Conservation (phyloP, 139 green algal genomes). For the Monoraphidium neglectum region DNA sequence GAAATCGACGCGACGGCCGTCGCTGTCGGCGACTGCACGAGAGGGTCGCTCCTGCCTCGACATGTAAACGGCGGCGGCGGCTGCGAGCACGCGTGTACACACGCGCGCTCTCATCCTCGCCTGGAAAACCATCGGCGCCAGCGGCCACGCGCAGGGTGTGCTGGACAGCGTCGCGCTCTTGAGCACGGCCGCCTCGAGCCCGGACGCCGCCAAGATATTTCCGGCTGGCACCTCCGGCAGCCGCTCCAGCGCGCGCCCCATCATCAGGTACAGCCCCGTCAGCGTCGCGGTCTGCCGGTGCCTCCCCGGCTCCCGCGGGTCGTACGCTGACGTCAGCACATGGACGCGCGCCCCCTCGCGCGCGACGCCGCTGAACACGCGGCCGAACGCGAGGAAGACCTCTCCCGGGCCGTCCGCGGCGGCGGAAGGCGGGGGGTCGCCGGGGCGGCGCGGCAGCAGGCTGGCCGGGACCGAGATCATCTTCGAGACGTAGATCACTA, state of each 20-base stretch:
- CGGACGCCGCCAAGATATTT: conserved; percentile 87
- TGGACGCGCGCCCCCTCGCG: conserved; percentile 65
- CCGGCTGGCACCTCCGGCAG: conserved; percentile 81
- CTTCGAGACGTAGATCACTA: conserved; percentile 93
- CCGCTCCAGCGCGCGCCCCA: conserved; percentile 74
- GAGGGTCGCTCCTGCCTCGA: no score
- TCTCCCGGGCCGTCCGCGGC: conserved; percentile 29
- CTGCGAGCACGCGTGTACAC: no score
- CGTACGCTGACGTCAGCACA: conserved; percentile 81
- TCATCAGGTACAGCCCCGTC: conserved; percentile 93
- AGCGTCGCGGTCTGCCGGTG: conserved; percentile 52
- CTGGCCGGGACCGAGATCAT: conserved; percentile 85
- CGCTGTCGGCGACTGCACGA: no score
- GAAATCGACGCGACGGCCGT: no score
- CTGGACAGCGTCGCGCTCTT: conserved; percentile 92
- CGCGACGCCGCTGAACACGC: conserved; percentile 82
- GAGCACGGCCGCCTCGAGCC: conserved; percentile 82
- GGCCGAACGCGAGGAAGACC: conserved; percentile 91
- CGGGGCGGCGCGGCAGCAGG: conserved; percentile 51
- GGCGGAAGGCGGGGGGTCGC: neutral
- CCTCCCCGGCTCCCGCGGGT: conserved; percentile 38
- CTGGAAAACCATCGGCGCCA: conserved; percentile 94
- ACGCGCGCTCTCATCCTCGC: conserved; percentile 26
- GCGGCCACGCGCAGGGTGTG: conserved; percentile 65
- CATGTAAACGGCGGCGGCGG: no score